A percentile compares a stretch with the other conserved stretches of the same genome.
Conservation (phyloP, 148 eudicot species). For the Polygonum maritimum region DNA sequence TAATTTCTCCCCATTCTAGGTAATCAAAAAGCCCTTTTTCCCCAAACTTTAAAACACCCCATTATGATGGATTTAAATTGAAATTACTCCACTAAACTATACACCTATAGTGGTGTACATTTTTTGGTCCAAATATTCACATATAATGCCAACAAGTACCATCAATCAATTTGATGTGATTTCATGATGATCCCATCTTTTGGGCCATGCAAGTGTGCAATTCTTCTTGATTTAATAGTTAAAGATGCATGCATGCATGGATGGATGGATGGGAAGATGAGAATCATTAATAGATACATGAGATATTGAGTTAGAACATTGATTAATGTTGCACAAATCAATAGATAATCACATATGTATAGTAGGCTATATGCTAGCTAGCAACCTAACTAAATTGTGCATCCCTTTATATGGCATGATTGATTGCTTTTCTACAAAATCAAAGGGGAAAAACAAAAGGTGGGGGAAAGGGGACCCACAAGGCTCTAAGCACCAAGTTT, state of each 20-base stretch:
- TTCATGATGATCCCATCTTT: background rate
- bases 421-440: background rate
- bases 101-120: background rate
- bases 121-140: background rate
- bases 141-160: conserved; percentile 3
- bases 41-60: background rate
- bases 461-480: background rate
- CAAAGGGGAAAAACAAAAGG: background rate
- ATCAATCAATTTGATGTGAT: conserved; percentile 1
- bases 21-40: background rate
- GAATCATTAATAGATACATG: background rate
- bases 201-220: background rate
- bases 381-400: background rate
- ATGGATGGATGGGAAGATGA: background rate
- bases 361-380: background rate
- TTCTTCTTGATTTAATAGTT: background rate
- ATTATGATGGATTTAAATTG: background rate
- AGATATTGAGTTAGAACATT: background rate
- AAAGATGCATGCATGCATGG: background rate
- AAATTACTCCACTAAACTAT: background rate
- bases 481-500: background rate
- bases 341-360: background rate
- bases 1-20: background rate
- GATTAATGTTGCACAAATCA: background rate
- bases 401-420: background rate